Conservation (phyloP, 2,329 filamentous ascomycete species). For the Pseudocercospora cruenta region DNA sequence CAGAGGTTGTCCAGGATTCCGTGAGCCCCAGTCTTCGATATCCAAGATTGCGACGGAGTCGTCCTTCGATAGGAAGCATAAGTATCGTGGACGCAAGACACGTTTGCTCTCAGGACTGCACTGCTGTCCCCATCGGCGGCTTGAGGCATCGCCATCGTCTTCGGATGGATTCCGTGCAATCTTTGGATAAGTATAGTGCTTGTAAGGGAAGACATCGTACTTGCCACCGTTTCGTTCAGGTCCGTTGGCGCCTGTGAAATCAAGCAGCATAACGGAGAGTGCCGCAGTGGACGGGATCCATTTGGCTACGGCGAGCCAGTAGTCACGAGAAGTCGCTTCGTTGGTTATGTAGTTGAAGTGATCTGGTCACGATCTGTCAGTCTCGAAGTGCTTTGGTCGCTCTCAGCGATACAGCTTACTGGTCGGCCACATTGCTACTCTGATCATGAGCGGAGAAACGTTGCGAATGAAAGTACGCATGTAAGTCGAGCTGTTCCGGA, state of each 20-base stretch:
- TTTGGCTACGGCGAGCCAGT: slow-evolving; percentile 11
- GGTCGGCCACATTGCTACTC: slow-evolving; percentile 12
- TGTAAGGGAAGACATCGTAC: slow-evolving; percentile 17
- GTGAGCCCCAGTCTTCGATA: not conserved
- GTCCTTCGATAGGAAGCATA: slow-evolving; percentile 13
- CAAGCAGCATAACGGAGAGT: slow-evolving; percentile 14
- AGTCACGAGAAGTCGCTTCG: slow-evolving; percentile 2
- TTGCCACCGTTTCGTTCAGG: slow-evolving; percentile 14
- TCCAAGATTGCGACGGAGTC: not conserved
- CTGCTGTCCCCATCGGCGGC: not conserved
- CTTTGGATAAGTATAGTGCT: slow-evolving; percentile 15
- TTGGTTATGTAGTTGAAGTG: slow-evolving; percentile 10
- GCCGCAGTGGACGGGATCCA: slow-evolving; percentile 11
- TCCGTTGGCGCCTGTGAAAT: slow-evolving; percentile 9
- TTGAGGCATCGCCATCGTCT: slow-evolving; percentile 1
- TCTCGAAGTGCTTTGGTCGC: not conserved
- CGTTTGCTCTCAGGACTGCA: slow-evolving; percentile 5
- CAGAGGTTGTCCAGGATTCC: slow-evolving; percentile 5
- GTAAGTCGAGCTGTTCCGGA: slow-evolving; percentile 11
- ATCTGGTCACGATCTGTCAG: not conserved
- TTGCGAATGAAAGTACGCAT: slow-evolving; percentile 14
- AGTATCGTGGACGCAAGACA: slow-evolving; percentile 6
- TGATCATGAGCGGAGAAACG: slow-evolving; percentile 11
- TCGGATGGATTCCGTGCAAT: slow-evolving; percentile 10
- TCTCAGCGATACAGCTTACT: not conserved